Percentiles rank a stretch among this genome's conserved stretches.
Conservation (phyloP, 2,329 filamentous ascomycete genomes). For the Trichoderma koningiopsis region DNA sequence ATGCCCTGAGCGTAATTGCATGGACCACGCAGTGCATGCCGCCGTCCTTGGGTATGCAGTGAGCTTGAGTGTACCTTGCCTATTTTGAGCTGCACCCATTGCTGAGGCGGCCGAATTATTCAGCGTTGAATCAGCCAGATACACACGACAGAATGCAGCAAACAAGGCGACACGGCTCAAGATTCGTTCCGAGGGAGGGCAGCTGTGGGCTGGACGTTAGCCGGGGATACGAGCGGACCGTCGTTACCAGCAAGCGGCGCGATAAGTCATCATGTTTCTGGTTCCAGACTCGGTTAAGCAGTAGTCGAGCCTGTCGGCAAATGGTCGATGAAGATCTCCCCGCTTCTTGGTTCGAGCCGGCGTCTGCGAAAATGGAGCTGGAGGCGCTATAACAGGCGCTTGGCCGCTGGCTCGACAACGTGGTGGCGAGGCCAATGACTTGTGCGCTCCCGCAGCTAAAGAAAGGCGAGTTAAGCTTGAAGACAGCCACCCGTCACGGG, state of each 20-base stretch:
- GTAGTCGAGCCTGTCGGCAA: background rate
- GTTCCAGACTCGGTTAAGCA: background rate
- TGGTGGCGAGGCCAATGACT: background rate
- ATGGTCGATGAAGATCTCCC: conserved; percentile 16
- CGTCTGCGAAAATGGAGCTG: background rate
- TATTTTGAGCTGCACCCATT: background rate
- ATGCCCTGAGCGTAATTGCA: background rate
- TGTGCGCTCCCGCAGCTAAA: background rate
- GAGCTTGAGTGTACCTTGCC: background rate
- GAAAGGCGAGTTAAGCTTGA: background rate
- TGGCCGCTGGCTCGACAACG: background rate
- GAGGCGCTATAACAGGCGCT: background rate
- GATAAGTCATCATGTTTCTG: background rate
- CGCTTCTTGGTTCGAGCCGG: background rate
- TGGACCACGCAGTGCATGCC: background rate
- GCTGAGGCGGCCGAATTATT: background rate
- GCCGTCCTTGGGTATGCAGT: background rate
- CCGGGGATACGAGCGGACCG: background rate
- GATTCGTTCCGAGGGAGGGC: background rate
- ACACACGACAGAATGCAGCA: background rate
- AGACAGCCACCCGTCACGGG: background rate
- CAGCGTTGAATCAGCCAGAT: background rate
- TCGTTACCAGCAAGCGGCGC: background rate
- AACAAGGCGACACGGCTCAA: background rate
- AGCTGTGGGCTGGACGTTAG: background rate